Evolutionary conservation across 2,329 filamentous ascomycete species (phyloP).

Genomic region (Talaromyces piceae): DNA sequence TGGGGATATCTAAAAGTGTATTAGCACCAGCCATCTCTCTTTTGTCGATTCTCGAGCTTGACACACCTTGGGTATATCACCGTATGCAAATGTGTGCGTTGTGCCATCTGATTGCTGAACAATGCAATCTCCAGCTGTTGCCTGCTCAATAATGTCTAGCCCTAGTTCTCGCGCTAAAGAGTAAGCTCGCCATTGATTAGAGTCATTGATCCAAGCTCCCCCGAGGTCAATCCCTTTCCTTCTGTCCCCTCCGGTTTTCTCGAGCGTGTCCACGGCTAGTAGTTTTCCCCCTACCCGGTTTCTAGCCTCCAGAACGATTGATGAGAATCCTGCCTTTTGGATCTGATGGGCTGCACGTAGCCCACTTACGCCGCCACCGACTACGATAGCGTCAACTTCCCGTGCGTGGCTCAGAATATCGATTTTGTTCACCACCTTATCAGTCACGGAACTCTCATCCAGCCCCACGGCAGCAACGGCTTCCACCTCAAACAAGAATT

Average conservation of each 20-base stretch:
- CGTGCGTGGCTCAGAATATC: background rate
- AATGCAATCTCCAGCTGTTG: conserved; percentile 22
- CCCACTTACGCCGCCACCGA: conserved; percentile 35
- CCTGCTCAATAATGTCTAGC: conserved; percentile 25
- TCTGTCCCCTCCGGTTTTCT: conserved; percentile 15
- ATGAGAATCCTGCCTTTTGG: conserved; percentile 25
- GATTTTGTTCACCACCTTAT: background rate
- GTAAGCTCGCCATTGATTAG: conserved; percentile 24
- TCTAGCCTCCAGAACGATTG: conserved; percentile 34
- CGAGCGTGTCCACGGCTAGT: conserved; percentile 21
- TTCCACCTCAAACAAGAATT: conserved; percentile 38
- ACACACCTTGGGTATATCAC: conserved; percentile 7
- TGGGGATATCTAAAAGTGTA: no score
- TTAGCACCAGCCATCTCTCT: background rate
- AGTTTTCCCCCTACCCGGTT: conserved; percentile 38
- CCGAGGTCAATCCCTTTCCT: conserved; percentile 26
- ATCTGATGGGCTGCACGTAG: conserved; percentile 28
- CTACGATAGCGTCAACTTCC: conserved; percentile 22
- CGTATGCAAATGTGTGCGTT: conserved; percentile 12
- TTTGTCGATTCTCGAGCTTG: no score
- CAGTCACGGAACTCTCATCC: background rate
- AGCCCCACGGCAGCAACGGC: conserved; percentile 17
- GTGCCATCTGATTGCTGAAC: conserved; percentile 21
- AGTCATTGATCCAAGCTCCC: conserved; percentile 33
- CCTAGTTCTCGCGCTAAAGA: conserved; percentile 21